Base-by-base conservation (phyloP, 208 protist genomes). In the Crithidia acanthocephali region DNA sequence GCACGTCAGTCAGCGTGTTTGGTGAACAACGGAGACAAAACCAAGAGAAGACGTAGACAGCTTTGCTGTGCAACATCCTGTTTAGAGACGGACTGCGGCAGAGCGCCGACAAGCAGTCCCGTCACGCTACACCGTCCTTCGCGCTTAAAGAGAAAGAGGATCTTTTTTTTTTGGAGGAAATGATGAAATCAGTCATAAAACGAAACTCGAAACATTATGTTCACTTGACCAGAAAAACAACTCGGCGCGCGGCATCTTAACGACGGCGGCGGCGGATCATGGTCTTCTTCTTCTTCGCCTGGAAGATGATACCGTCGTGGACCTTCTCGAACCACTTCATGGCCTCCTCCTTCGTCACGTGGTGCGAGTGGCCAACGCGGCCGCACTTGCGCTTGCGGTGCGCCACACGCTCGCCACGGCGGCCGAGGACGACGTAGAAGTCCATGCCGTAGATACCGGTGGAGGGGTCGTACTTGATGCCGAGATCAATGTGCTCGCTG, bases 401-500 rank as follows among this genome's bases (percentile, higher is more conserved):
- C 44, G 94, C 76, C 44, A 99, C 98, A 75, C 99, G 95, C 78
- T 91, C 88, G 67, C 99, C 98, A 75, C 98, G 97, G 83, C 99
- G 96, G 50, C 90, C 87, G 61, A 99, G 97, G 64, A 99, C 98
- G 68, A 99, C 98, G 91, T 98, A 99, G 85, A 99, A 97, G 84
- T 98, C 93, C 93, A 98, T 97, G 84, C 98, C 97, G 82, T 98
- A 99, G 70, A 99, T 99, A 93, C 99, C 99, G 44, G 98, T 99
- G 68, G 85, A 91, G 76, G 99, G 99, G 84, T 99, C 99, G 94
- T 99, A 99, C 94, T 99, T 99, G 88, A 99, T 97, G 73, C 99
- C 99, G 52, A 99, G 97, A 95, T 99, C 99, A 76, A 99, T 99
- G 97, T 99, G 99, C 93, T 99, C 99, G 72, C 97, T 87, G 84